Base-by-base conservation (phyloP, 1,284 basidiomycete genomes). In the Fomitiporia mediterranea region DNA sequence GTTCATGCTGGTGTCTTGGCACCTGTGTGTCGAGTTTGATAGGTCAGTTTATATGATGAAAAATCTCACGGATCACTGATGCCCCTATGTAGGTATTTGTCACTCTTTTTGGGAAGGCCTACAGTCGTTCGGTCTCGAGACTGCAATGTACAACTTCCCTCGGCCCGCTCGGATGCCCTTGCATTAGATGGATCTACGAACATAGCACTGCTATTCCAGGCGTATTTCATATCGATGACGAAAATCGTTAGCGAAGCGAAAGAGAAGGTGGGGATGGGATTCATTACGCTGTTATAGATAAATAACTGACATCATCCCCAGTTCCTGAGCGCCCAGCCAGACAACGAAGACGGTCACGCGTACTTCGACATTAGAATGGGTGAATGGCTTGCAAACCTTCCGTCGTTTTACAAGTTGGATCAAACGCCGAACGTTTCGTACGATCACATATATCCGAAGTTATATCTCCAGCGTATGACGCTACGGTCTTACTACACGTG, bases 101-200 rank as follows among this genome's bases (percentile, higher is more conserved):
- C 77, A 1, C 70, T 73, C 56, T 64, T 74, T 4, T 68, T 80
- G 1, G 74, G 75, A 15, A 65, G 78, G 17, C 77, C 78, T 3
- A 69, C 72, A 17, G 75, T 79, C 67, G 65, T 74, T 6, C 50
- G 49, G 9, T 21, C 48, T 25, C 38, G 50, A 37, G 50, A 56
- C 25, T 44, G 39, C 21, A 51, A 57, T 34, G 51, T 57, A 5
- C 51, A 52, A 5, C 19, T 30, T 30, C 69, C 67, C 19, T 64
- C 62, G 4, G 66, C 65, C 0, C 71, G 69, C 57, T 72, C 72
- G 4, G 64, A 66, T 1, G 67, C 64, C 28, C 44, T 55, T 35
- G 54, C 53, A 15, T 8, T 30, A 6, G 50, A 56, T 21, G 44
- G 53, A 25, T 50, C 21, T n/a, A 48, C 40, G 15, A 72, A 76